Conservation (phyloP, 306 rosid genomes). For the Pyrus betulifolia region DNA sequence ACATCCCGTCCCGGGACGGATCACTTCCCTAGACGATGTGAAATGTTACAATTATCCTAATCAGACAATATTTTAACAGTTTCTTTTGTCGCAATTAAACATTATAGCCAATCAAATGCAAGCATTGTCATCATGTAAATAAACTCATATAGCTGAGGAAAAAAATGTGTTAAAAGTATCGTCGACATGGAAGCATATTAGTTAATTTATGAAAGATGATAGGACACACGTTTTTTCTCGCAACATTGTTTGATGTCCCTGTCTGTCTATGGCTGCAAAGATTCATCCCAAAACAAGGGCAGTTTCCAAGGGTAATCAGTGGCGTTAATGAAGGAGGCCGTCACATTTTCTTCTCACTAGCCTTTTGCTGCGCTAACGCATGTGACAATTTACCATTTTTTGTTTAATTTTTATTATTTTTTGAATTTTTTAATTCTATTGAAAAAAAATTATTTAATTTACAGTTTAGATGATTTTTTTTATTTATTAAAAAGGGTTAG, state of each 20-base stretch:
- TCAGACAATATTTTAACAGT: too few relatives aligned
- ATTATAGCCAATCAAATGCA: not conserved
- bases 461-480: too few relatives aligned
- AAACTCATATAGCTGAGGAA: not conserved
- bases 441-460: too few relatives aligned
- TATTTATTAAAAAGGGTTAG: too few relatives aligned
- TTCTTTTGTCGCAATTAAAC: not conserved
- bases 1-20: too few relatives aligned
- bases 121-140: not conserved
- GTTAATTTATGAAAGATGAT: not conserved
- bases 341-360: not conserved
- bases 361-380: too few relatives aligned
- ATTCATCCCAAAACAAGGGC: not conserved
- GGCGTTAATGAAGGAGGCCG: conserved; percentile 18
- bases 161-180: not conserved
- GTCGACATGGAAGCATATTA: not conserved
- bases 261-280: not conserved
- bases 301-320: not conserved
- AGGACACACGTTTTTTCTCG: not conserved
- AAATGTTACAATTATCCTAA: too few relatives aligned
- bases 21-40: too few relatives aligned
- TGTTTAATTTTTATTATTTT: too few relatives aligned
- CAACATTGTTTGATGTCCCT: not conserved
- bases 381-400: too few relatives aligned
- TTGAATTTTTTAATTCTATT: too few relatives aligned